Evolutionary conservation across 2,329 filamentous ascomycete species (phyloP).

Genomic region (Talaromyces verruculosus): DNA sequence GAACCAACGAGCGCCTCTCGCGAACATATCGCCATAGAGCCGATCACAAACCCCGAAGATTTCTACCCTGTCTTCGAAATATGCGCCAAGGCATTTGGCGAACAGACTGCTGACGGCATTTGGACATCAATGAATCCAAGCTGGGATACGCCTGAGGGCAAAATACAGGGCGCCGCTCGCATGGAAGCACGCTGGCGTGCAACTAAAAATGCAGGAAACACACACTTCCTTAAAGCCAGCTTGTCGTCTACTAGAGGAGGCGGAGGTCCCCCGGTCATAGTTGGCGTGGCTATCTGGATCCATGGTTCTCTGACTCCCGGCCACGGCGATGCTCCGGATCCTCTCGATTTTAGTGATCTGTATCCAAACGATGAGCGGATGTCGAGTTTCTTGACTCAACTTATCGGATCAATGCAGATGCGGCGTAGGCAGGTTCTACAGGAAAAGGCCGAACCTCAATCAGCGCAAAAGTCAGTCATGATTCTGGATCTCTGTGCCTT

Average conservation of each 20-base stretch:
- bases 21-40: neutral
- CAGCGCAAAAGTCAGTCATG: constrained; percentile 39
- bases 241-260: constrained; percentile 26
- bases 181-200: constrained; percentile 47
- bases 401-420: neutral
- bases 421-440: neutral
- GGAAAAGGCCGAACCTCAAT: constrained; percentile 23
- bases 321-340: constrained; percentile 37
- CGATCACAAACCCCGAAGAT: neutral
- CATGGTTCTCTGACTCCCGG: constrained; percentile 54
- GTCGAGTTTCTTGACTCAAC: neutral
- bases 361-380: neutral
- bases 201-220: constrained; percentile 50
- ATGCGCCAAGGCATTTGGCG: constrained; percentile 45
- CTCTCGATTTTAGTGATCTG: neutral
- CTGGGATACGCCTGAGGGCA: constrained; percentile 55
- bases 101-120: constrained; percentile 52
- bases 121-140: constrained; percentile 56
- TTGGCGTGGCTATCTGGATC: constrained; percentile 57
- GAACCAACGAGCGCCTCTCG: neutral
- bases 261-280: constrained; percentile 37
- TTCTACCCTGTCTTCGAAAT: neutral
- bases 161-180: constrained; percentile 36
- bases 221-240: constrained; percentile 57
- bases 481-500: constrained; percentile 55